phyloP scores from a whole-genome alignment of 2,329 filamentous ascomycete species.

The Ophiostoma novo-ulmi region DNA sequence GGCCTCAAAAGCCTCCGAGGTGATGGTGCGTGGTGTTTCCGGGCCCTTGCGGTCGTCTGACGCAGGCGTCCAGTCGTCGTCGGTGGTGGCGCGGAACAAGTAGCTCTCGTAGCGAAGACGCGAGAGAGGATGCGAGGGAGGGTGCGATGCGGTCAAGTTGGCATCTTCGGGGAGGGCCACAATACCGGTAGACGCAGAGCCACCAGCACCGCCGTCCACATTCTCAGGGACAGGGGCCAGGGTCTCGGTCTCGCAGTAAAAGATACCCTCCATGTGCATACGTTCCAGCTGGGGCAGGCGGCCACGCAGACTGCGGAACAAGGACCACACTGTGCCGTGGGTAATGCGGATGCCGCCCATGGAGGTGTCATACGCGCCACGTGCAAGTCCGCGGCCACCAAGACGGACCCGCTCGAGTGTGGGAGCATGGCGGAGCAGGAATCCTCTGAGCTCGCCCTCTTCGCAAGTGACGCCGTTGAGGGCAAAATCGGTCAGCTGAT shows the following conservation, averaged over 20 bases:
- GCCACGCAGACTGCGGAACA: constrained; percentile 40
- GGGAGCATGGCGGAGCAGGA: constrained; percentile 39
- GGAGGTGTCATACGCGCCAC: constrained; percentile 28
- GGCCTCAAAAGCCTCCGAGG: constrained; percentile 39
- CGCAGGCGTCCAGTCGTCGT: constrained; percentile 38
- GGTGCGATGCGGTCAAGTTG: neutral
- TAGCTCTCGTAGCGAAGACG: constrained; percentile 36
- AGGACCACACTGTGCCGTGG: constrained; percentile 41
- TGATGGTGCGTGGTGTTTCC: constrained; percentile 34
- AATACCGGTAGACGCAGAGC: neutral
- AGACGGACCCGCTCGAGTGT: constrained; percentile 41
- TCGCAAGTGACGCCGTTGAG: constrained; percentile 43
- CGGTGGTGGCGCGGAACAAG: constrained; percentile 40
- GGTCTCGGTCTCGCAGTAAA: constrained; percentile 36
- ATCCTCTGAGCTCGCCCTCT: constrained; percentile 41
- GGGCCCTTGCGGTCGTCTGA: constrained; percentile 19
- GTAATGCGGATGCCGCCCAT: constrained; percentile 41
- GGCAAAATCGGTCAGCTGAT: constrained; percentile 39
- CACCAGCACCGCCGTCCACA: neutral
- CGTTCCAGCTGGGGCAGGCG: constrained; percentile 38
- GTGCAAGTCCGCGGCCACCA: constrained; percentile 42
- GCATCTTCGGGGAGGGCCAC: neutral
- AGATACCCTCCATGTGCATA: constrained; percentile 44
- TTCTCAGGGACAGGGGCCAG: constrained; percentile 6
- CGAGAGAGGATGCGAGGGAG: neutral